Conservation (phyloP, 2,329 filamentous ascomycete genomes). For the Aspergillus sp. region DNA sequence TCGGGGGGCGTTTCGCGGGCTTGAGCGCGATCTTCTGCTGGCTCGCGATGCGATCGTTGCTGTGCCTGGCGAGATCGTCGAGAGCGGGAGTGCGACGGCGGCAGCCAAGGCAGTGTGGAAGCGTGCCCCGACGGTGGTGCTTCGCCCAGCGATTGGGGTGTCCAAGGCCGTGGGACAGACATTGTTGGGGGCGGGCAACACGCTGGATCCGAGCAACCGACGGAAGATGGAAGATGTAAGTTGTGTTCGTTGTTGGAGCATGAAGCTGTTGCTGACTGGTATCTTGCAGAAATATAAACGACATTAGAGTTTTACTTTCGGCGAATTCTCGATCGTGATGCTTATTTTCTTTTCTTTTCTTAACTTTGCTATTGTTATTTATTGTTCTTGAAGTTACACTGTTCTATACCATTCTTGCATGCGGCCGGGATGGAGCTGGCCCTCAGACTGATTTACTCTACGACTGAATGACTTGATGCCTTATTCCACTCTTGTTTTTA, state of each 20-base stretch:
- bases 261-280: background rate
- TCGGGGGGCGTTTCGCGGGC: constrained; percentile 73
- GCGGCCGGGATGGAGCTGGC: too few species aligned
- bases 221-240: constrained; percentile 85
- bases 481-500: background rate
- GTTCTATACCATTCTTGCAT: background rate
- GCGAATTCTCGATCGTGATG: background rate
- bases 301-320: constrained; percentile 23
- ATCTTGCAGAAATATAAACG: constrained; percentile 42
- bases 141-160: constrained; percentile 85
- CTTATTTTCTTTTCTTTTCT: constrained; percentile 1
- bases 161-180: constrained; percentile 86
- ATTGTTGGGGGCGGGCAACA: constrained; percentile 86
- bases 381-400: background rate
- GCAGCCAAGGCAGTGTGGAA: constrained; percentile 75
- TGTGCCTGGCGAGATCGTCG: constrained; percentile 86
- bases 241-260: constrained; percentile 24
- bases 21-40: constrained; percentile 82
- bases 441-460: too few species aligned
- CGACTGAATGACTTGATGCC: too few species aligned
- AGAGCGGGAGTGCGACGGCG: constrained; percentile 75
- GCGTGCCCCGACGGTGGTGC: constrained; percentile 87
- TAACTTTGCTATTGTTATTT: background rate
- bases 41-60: constrained; percentile 91
- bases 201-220: constrained; percentile 77